Evolutionary conservation across 192 early-diverging fungal genomes (phyloP).

Genomic region (Lobosporangium transversale): DNA sequence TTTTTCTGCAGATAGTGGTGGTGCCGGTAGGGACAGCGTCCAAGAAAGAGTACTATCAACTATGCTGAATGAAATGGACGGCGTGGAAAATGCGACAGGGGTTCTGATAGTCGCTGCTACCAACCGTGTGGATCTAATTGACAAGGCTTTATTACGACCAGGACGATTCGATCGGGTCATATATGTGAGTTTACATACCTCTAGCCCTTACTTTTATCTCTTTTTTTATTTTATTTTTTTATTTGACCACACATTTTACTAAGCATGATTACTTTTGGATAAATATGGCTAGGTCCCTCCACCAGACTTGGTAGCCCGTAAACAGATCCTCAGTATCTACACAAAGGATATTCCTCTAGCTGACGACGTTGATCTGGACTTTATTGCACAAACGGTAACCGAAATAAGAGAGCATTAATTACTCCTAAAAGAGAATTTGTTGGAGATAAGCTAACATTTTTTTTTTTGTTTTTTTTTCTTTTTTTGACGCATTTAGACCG

Average conservation of each 20-base stretch:
- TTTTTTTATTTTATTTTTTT: too few relatives aligned
- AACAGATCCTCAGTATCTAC: slow-evolving; percentile 62
- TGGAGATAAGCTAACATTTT: neutral
- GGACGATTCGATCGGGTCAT: slow-evolving; percentile 86
- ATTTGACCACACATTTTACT: too few relatives aligned
- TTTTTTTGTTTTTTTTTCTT: neutral
- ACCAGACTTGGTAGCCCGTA: slow-evolving; percentile 58
- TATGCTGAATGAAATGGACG: slow-evolving; percentile 91
- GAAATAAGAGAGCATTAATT: neutral
- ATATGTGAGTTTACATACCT: slow-evolving; percentile 63
- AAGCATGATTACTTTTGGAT: too few relatives aligned
- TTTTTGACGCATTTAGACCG: slow-evolving; percentile 49
- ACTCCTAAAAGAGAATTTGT: neutral
- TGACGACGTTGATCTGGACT: slow-evolving; percentile 61
- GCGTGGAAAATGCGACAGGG: slow-evolving; percentile 74
- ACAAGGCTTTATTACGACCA: slow-evolving; percentile 84
- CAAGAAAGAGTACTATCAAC: slow-evolving; percentile 84
- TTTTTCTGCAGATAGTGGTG: slow-evolving; percentile 56
- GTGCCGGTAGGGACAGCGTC: slow-evolving; percentile 73
- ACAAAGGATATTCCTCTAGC: slow-evolving; percentile 59
- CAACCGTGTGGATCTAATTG: slow-evolving; percentile 88
- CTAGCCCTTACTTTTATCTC: neutral
- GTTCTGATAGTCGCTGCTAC: slow-evolving; percentile 89
- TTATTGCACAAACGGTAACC: slow-evolving; percentile 58
- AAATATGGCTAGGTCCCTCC: slow-evolving; percentile 65